Base-by-base conservation (phyloP, 352 stramenopile species). In the Aphanomyces invadans region DNA sequence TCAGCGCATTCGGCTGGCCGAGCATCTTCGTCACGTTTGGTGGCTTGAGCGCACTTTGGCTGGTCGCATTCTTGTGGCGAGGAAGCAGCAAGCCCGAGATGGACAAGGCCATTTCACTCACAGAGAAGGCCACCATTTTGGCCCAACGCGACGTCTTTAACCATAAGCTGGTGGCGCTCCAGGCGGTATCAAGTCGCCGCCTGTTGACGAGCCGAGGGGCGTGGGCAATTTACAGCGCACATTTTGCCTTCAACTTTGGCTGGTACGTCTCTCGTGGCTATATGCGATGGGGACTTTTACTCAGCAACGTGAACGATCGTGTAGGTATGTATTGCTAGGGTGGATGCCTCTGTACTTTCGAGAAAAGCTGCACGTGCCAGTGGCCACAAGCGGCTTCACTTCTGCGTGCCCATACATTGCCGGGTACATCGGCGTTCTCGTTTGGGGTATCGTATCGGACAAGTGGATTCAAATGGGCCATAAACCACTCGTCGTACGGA, bases 261-360 rank as follows among this genome's bases (percentile, higher is more conserved):
- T 95, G 86, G 86, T n/a, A 52, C 21, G 19, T 52, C 21, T 52
- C 44, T 26, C 44, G 19, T 52, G 12, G n/a, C n/a, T n/a, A n/a
- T n/a, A n/a, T n/a, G n/a, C n/a, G n/a, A n/a, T n/a, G n/a, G n/a
- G n/a, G n/a, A n/a, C n/a, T n/a, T n/a, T n/a, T n/a, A n/a, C n/a
- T n/a, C n/a, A n/a, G n/a, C n/a, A n/a, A n/a, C n/a, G n/a, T n/a
- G n/a, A n/a, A n/a, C n/a, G n/a, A n/a, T n/a, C n/a, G n/a, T n/a
- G n/a, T n/a, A 52, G 44, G 44, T 95, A 95, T 64, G 82, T 95
- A 36, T 61, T 95, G 33, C 69, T 95, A 33, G 84, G 86, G 25
- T 95, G 86, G 86, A 92, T 95, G 62, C 86, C 86, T 56, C 84
- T 91, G 68, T 95, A 95, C 68, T 95, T 93, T 71, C 79, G 79